Percentiles rank a stretch among this genome's conserved stretches.
These are phyloP conservation scores for Mycena latifolia DNA, from an alignment of 768 basidiomycete genomes.

Conservation along the genomic window DNA sequence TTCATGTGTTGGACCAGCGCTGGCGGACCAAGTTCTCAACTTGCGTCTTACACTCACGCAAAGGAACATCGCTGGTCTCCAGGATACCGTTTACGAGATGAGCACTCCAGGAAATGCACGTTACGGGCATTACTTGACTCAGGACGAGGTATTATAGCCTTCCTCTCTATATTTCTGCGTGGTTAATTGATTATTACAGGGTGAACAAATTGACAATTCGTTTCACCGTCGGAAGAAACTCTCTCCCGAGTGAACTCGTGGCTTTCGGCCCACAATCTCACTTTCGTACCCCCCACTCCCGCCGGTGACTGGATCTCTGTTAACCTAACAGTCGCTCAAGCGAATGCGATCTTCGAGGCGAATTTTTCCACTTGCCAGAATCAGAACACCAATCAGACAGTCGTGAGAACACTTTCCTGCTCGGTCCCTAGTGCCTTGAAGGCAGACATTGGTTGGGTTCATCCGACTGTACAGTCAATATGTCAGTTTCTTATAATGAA, in stretches of 20 bases:
- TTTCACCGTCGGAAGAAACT: neutral
- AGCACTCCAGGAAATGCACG: conserved; percentile 14
- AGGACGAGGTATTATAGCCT: neutral
- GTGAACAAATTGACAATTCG: neutral
- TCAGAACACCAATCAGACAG: neutral
- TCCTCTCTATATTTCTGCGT: no score
- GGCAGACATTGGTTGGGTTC: neutral
- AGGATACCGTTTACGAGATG: conserved; percentile 9
- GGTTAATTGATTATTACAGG: neutral
- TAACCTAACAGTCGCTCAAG: neutral
- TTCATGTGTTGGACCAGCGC: neutral
- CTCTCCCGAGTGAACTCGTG: neutral
- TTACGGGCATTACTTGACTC: conserved; percentile 17
- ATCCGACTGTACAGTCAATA: conserved; percentile 6
- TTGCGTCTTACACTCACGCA: conserved; percentile 16
- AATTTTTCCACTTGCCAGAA: conserved; percentile 3
- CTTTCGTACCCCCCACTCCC: neutral
- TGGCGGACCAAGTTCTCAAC: neutral
- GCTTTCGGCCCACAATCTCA: conserved; percentile 2
- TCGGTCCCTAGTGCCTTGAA: neutral
- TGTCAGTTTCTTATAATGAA: no score
- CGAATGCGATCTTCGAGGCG: neutral
- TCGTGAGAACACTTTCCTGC: neutral
- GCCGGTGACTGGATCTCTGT: no score
- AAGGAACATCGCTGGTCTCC: conserved; percentile 1